Conservation (phyloP, 805 yeast species). For the Wickerhamomyces subpelliculosus region DNA sequence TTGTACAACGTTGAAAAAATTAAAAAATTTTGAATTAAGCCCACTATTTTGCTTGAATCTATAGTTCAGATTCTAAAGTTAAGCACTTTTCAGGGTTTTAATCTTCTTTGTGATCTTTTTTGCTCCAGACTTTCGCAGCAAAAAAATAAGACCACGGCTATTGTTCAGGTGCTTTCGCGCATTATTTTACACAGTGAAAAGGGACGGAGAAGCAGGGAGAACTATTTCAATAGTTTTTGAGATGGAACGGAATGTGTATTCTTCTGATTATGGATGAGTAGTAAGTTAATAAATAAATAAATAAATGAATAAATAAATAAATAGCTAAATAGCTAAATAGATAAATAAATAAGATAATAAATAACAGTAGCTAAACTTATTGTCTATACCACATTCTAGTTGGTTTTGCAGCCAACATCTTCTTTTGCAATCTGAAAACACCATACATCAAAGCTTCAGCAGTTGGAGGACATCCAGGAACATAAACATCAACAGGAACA, state of each 20-base stretch:
- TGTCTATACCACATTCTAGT: conserved; percentile 84
- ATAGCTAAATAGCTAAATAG: conserved; percentile 2
- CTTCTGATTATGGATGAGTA: background rate
- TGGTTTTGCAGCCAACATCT: conserved; percentile 76
- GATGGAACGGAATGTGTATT: background rate
- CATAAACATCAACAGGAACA: conserved; percentile 84
- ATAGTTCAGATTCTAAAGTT: no score
- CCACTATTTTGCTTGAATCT: no score
- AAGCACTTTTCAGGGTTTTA: no score
- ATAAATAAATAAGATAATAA: conserved; percentile 1
- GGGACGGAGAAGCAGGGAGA: no score
- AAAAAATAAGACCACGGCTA: no score
- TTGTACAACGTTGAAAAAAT: no score
- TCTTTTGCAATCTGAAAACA: conserved; percentile 81
- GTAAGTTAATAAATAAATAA: conserved; percentile 1
- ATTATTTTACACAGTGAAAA: no score
- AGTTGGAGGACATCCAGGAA: conserved; percentile 92
- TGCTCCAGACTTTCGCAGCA: no score
- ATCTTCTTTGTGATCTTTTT: no score
- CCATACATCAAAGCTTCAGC: conserved; percentile 90
- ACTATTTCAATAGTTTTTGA: no score
- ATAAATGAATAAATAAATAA: conserved; percentile 3
- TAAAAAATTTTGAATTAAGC: no score
- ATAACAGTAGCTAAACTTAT: background rate
- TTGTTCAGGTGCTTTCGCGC: no score